Evolutionary conservation across 495 filamentous ascomycete species (phyloP).

Genomic region (Cairneyella variabilis): DNA sequence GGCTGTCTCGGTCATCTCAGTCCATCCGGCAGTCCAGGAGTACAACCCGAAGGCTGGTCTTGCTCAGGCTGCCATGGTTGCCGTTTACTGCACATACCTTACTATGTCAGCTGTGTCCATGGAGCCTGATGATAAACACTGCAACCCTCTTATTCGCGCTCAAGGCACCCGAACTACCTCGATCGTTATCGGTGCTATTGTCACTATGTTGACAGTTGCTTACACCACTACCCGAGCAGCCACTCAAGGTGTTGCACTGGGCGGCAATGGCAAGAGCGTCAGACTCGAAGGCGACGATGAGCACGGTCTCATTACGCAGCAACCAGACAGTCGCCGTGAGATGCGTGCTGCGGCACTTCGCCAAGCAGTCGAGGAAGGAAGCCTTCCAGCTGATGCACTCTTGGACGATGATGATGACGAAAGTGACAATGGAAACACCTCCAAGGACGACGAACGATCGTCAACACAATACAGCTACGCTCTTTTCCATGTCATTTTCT

Average conservation of each 20-base stretch:
- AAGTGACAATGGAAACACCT: conserved; percentile 48
- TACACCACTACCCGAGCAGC: conserved; percentile 97
- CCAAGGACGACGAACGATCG: conserved; percentile 80
- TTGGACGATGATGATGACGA: conserved; percentile 74
- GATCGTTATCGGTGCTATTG: conserved; percentile 85
- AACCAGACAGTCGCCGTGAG: conserved; percentile 74
- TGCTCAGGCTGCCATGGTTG: conserved; percentile 95
- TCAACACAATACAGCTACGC: conserved; percentile 95
- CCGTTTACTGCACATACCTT: conserved; percentile 96
- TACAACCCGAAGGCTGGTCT: conserved; percentile 90
- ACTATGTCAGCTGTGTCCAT: conserved; percentile 98
- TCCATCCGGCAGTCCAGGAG: conserved; percentile 87
- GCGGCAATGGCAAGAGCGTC: conserved; percentile 59
- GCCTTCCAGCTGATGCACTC: conserved; percentile 85
- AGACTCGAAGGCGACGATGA: conserved; percentile 57
- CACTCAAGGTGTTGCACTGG: conserved; percentile 85
- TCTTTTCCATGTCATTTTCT: conserved; percentile 97
- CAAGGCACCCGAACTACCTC: conserved; percentile 86
- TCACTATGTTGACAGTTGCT: conserved; percentile 94
- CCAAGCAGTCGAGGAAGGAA: conserved; percentile 85
- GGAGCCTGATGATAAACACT: conserved; percentile 93
- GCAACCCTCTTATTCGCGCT: conserved; percentile 89
- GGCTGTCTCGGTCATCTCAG: conserved; percentile 74
- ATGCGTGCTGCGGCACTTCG: conserved; percentile 92
- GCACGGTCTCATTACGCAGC: conserved; percentile 85